Base-by-base conservation (phyloP, 805 yeast genomes). In the Saccharomycopsis fibuligera region DNA sequence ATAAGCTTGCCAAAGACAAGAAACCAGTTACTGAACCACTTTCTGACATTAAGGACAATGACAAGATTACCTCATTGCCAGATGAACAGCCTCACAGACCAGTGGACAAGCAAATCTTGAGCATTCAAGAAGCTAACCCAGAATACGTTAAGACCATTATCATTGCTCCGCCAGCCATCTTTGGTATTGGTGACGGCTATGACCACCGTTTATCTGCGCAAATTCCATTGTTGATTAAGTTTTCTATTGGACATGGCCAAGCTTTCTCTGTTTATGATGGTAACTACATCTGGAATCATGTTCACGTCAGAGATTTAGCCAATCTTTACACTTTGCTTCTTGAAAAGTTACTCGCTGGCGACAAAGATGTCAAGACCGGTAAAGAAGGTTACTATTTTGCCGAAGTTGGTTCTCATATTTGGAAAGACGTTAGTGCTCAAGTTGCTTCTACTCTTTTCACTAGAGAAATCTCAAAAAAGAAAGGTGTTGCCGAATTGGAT, bases 381-480 rank as follows among this genome's bases (percentile, higher is more conserved):
- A 56, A 53, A 41, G 41, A 62, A 8, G 73, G 73, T 5, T 67
- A 65, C 50, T 68, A 67, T 49, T 68, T 68, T 56, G 65, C 61
- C 2, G 61, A 66, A 5, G 56, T 52, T 35, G 63, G 62, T 2
- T 60, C 58, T 24, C 65, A 63, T 48, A 51, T 42, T 16, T 68
- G 72, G 71, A 51, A 53, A 16, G 60, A 60, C 24, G 62, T 63
- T 27, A 47, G 63, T 4, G 49, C 55, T 35, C 55, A 45, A 5
- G 50, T 65, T 21, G 66, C 56, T 5, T 44, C 54, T 33, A 44
- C 53, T 8, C 54, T 66, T 35, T 35, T 46, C 25, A 47, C 50
- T 4, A 55, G 50, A 25, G 53, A 56, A 1, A 38, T 54, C 3
- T 45, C 61, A 9, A 37, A 41, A 6, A 53, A 56, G 3, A 40